Evolutionary conservation across 768 basidiomycete species (phyloP).

Genomic region (Pisolithus albus): DNA sequence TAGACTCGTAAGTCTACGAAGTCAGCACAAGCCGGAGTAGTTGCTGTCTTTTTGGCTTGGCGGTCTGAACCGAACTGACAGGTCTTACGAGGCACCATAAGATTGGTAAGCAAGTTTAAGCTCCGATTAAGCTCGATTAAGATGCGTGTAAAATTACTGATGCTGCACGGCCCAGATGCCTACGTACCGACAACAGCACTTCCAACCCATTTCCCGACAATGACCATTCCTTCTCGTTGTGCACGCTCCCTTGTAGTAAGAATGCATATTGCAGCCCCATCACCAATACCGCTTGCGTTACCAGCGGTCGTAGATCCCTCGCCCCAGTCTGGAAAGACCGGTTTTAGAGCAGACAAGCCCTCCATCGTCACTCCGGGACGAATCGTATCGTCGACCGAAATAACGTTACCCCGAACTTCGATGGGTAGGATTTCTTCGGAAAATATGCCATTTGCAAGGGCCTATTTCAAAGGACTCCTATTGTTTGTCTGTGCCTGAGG

Average conservation of each 20-base stretch:
- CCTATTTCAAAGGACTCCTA: conserved; percentile 30
- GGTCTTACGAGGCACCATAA: no score
- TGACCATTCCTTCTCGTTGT: conserved; percentile 65
- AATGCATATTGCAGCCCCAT: conserved; percentile 84
- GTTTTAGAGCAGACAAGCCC: conserved; percentile 70
- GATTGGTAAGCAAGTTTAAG: no score
- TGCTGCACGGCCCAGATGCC: neutral
- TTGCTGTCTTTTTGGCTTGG: no score
- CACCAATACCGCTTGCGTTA: conserved; percentile 84
- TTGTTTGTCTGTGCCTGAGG: neutral
- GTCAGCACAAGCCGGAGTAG: no score
- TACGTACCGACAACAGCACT: conserved; percentile 66
- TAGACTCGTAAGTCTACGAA: no score
- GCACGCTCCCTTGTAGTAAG: conserved; percentile 77
- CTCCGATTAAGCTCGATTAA: no score
- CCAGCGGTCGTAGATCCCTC: conserved; percentile 67
- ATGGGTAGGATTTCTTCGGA: conserved; percentile 86
- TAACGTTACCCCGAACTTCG: conserved; percentile 56
- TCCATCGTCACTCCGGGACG: conserved; percentile 77
- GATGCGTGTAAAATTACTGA: no score
- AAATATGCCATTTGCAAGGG: conserved; percentile 66
- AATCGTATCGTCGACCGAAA: conserved; percentile 83
- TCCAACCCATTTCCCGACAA: conserved; percentile 79
- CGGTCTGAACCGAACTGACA: no score
- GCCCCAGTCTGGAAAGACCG: conserved; percentile 82